A percentile compares a stretch with the other conserved stretches of the same genome.
Conservation (phyloP, 2,329 filamentous ascomycete species). For the Fusarium sp. region DNA sequence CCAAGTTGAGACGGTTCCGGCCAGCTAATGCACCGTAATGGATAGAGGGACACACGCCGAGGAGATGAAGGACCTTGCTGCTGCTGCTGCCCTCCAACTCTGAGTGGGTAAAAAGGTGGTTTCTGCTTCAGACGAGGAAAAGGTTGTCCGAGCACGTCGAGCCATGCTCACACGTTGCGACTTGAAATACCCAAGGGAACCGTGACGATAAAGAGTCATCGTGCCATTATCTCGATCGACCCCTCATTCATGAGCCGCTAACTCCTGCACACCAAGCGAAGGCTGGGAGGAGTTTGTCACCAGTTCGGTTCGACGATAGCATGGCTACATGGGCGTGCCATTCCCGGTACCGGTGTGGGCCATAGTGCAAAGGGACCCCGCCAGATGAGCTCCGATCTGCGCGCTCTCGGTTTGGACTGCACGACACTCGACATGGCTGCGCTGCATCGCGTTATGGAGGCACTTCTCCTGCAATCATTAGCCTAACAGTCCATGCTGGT, state of each 20-base stretch:
- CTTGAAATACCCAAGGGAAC: slow-evolving; percentile 2
- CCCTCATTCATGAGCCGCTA: slow-evolving; percentile 11
- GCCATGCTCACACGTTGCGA: slow-evolving; percentile 1
- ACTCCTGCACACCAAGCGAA: slow-evolving; percentile 13
- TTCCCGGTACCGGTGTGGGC: slow-evolving; percentile 5
- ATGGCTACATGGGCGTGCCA: neutral
- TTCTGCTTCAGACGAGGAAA: neutral
- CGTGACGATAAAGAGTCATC: slow-evolving; percentile 6
- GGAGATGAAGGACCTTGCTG: neutral
- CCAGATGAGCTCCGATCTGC: neutral
- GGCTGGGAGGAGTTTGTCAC: slow-evolving; percentile 13
- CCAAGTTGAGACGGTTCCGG: slow-evolving; percentile 21
- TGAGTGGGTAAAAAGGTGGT: neutral
- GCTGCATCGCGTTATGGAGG: slow-evolving; percentile 9
- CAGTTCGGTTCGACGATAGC: neutral
- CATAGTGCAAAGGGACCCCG: slow-evolving; percentile 11
- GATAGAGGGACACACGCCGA: slow-evolving; percentile 12
- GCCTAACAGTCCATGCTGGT: neutral
- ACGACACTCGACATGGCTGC: slow-evolving; percentile 4
- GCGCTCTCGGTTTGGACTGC: neutral
- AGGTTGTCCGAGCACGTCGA: neutral
- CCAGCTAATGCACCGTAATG: slow-evolving; percentile 30
- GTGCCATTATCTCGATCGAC: slow-evolving; percentile 17
- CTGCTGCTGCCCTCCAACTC: neutral
- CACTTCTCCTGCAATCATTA: slow-evolving; percentile 13